Percentiles rank a stretch among this genome's conserved stretches.
These are phyloP conservation scores for Balakata baccata DNA, from an alignment of 345 rosid species.

Conservation along the genomic window DNA sequence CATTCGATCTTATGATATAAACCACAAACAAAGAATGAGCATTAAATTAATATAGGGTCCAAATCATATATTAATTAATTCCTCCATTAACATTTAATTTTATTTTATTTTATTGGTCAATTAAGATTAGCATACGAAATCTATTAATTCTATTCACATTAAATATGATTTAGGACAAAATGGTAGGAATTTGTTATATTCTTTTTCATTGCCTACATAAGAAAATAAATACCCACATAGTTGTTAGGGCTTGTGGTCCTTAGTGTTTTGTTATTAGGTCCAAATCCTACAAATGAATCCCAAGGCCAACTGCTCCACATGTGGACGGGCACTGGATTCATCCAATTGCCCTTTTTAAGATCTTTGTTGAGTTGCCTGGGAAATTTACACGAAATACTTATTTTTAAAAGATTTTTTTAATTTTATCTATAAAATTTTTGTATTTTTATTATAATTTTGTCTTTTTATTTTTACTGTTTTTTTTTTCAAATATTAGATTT, in stretches of 20 bases:
- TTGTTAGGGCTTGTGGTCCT: constrained; percentile 9
- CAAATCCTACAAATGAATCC: constrained; percentile 1
- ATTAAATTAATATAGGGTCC: neutral
- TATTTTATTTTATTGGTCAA: neutral
- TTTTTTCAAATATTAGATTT: too few relatives aligned
- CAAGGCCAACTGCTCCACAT: constrained; percentile 3
- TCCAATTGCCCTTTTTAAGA: too few relatives aligned
- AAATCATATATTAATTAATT: neutral
- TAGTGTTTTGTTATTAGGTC: neutral
- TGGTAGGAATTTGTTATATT: neutral
- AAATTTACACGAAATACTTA: too few relatives aligned
- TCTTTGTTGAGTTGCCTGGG: too few relatives aligned
- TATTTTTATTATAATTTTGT: too few relatives aligned
- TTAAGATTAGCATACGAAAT: neutral
- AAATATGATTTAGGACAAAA: neutral
- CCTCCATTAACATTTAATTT: neutral
- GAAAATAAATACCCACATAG: constrained; percentile 2
- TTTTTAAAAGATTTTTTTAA: too few relatives aligned
- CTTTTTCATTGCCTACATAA: neutral
- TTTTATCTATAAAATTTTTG: too few relatives aligned
- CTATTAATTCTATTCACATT: neutral
- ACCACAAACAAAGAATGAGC: neutral
- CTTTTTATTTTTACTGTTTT: too few relatives aligned
- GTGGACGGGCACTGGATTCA: too few relatives aligned
- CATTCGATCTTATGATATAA: neutral